These are phyloP conservation scores for rapeseed (Brassica napus) DNA, from an alignment of 345 rosid species.

Conservation along the genomic window Da-Ae NC_063446.1:72681501-72682000, in stretches of 20 bases:
- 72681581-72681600: neutral
- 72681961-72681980: slow-evolving; percentile 95
- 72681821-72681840: slow-evolving; percentile 75
- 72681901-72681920: neutral
- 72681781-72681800: slow-evolving; percentile 77
- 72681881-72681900: neutral
- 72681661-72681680: slow-evolving; percentile 84
- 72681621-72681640: slow-evolving; percentile 84
- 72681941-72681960: slow-evolving; percentile 75
- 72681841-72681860: slow-evolving; percentile 93
- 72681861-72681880: slow-evolving; percentile 11
- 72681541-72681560: neutral
- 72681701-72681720: neutral
- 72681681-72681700: slow-evolving; percentile 50
- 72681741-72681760: neutral
- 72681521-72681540: neutral
- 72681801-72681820: slow-evolving; percentile 87
- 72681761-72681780: slow-evolving; percentile 51
- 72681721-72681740: neutral
- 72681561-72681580: neutral
- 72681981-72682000: slow-evolving; percentile 81
- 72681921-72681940: neutral
- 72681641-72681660: slow-evolving; percentile 84
- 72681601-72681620: slow-evolving; percentile 52
- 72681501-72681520: slow-evolving; percentile 4